phyloP scores from a whole-genome alignment of 169 alveolate species.

The Eimeria necatrix region DNA sequence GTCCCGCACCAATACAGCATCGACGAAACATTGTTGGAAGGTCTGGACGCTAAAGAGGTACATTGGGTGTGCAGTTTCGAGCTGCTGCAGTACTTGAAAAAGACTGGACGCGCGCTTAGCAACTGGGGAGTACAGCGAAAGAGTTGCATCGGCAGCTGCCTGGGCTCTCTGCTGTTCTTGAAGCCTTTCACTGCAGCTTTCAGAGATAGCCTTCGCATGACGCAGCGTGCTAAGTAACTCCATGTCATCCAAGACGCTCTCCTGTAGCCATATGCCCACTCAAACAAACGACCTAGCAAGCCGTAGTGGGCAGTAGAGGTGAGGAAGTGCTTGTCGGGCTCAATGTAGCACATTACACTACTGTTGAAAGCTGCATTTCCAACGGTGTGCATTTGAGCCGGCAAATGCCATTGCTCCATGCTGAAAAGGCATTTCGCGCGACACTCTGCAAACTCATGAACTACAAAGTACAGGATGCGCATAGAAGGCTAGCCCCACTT shows the following conservation, averaged over 20 bases:
- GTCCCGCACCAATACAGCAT: constrained; percentile 86
- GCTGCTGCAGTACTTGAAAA: constrained; percentile 93
- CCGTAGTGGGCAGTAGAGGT: too few species aligned
- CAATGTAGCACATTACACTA: too few species aligned
- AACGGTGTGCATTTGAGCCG: too few species aligned
- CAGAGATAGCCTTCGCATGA: constrained; percentile 95
- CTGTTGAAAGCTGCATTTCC: too few species aligned
- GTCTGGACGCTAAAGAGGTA: constrained; percentile 94
- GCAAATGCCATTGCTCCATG: too few species aligned
- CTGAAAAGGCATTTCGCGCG: too few species aligned
- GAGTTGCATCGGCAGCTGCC: constrained; percentile 93
- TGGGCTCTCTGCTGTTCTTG: constrained; percentile 89
- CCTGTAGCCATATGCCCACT: constrained; percentile 75
- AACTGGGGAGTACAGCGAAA: constrained; percentile 95
- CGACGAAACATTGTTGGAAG: constrained; percentile 90
- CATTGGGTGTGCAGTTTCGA: constrained; percentile 95
- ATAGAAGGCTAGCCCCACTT: constrained; percentile 49
- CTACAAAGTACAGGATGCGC: not conserved
- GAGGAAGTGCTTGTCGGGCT: too few species aligned
- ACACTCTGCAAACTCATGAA: too few species aligned
- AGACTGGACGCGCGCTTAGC: constrained; percentile 95
- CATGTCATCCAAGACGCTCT: constrained; percentile 95
- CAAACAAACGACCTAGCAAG: not conserved
- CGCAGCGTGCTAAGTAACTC: constrained; percentile 96
- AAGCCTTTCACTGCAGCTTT: constrained; percentile 95